phyloP scores from a whole-genome alignment of 23 red algal genomes.

The Agarophyton chilense region DNA sequence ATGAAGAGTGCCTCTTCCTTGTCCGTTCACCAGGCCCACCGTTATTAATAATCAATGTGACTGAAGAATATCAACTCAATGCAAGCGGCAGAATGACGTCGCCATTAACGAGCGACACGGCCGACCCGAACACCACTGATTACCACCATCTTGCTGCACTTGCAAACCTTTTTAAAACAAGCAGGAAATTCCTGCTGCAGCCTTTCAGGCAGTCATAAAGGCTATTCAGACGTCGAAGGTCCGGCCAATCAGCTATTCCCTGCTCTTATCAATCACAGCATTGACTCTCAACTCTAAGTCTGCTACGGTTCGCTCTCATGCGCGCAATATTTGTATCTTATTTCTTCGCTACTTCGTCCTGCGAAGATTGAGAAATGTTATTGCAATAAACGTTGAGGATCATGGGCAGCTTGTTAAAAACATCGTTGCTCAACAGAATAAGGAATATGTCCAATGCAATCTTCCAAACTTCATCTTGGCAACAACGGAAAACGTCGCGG shows the following conservation, averaged over 20 bases:
- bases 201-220: slow-evolving; percentile 29
- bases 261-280: slow-evolving; percentile 34
- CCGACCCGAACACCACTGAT: slow-evolving; percentile 39
- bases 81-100: background rate
- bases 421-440: background rate
- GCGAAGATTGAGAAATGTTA: background rate
- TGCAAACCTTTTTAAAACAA: slow-evolving; percentile 45
- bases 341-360: slow-evolving; percentile 11
- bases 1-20: no score
- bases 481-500: background rate
- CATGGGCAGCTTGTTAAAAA: background rate
- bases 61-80: background rate
- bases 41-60: no score
- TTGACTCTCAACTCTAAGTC: slow-evolving; percentile 38
- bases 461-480: slow-evolving; percentile 4
- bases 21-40: no score
- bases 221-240: slow-evolving; percentile 9
- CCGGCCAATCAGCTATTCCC: background rate
- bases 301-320: slow-evolving; percentile 15
- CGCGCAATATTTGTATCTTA: slow-evolving; percentile 11
- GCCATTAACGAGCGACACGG: background rate
- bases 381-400: slow-evolving; percentile 37
- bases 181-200: slow-evolving; percentile 13
- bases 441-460: background rate
- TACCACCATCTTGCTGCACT: slow-evolving; percentile 37